Conservation (phyloP, 2,329 filamentous ascomycete genomes). For the Passalora sequoiae region DNA sequence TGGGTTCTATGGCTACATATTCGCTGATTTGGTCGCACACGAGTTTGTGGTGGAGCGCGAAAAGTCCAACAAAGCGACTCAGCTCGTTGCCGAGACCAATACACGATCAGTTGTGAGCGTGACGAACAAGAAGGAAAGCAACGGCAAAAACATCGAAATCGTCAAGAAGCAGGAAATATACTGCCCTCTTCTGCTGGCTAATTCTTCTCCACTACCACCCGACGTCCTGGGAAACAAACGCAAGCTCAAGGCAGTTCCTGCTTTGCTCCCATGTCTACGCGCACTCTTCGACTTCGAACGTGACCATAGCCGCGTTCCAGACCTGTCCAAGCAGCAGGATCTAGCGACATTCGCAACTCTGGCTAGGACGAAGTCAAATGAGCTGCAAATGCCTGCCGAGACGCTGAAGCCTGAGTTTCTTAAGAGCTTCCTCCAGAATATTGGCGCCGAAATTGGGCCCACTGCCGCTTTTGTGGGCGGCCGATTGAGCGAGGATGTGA, state of each 20-base stretch:
- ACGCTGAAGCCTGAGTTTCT: constrained; percentile 58
- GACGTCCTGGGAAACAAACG: constrained; percentile 66
- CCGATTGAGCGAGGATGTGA: constrained; percentile 89
- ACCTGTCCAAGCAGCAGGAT: constrained; percentile 55
- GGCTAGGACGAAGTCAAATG: constrained; percentile 70
- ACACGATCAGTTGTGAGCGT: constrained; percentile 72
- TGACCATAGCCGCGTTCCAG: constrained; percentile 38
- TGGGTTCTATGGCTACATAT: constrained; percentile 91
- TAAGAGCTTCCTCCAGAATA: constrained; percentile 77
- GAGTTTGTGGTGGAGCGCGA: constrained; percentile 84
- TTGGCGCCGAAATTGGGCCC: constrained; percentile 77
- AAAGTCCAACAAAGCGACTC: constrained; percentile 64
- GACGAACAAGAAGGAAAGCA: constrained; percentile 61
- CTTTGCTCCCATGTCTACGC: constrained; percentile 76
- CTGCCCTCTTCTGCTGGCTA: constrained; percentile 80
- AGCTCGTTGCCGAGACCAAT: constrained; percentile 61
- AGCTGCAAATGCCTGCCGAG: constrained; percentile 48
- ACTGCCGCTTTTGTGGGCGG: constrained; percentile 86
- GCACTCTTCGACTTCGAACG: constrained; percentile 82
- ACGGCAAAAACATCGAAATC: constrained; percentile 67
- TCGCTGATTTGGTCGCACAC: constrained; percentile 86
- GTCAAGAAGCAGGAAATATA: constrained; percentile 91
- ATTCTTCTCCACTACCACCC: constrained; percentile 63
- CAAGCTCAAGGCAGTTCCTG: constrained; percentile 69
- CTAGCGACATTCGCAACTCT: constrained; percentile 71